Evolutionary conservation across 352 stramenopile species (phyloP).

Genomic region (Phytophthora pisi): DNA sequence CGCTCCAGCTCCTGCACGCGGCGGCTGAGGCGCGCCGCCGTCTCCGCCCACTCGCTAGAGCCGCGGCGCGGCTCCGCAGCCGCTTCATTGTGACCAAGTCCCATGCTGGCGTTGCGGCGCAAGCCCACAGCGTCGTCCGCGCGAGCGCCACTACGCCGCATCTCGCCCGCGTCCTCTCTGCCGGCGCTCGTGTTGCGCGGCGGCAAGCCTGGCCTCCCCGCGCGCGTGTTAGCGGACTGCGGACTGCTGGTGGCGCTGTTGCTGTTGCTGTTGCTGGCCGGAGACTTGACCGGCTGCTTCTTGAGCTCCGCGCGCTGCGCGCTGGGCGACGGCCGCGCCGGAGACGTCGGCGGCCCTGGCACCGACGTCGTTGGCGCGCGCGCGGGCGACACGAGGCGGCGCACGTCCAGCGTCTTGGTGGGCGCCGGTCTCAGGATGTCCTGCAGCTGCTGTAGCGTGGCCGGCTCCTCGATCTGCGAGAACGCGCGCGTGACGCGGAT

Average conservation of each 20-base stretch:
- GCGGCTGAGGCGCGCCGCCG: conserved; percentile 56
- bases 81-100: not conserved
- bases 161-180: conserved; percentile 12
- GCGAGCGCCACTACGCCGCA: conserved; percentile 11
- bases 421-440: conserved; percentile 23
- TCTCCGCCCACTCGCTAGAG: conserved; percentile 57
- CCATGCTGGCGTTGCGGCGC: conserved; percentile 15
- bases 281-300: conserved; percentile 8
- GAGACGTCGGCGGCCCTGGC: not conserved
- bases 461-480: conserved; percentile 66
- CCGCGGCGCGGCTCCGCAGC: conserved; percentile 17
- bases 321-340: conserved; percentile 17
- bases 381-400: conserved; percentile 54
- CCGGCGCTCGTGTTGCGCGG: conserved; percentile 18
- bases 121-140: conserved; percentile 1
- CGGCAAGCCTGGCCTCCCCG: conserved; percentile 5
- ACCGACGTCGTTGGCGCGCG: conserved; percentile 14
- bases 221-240: not conserved
- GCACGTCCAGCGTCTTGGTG: conserved; percentile 69
- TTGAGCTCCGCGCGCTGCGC: not conserved
- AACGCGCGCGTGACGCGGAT: conserved; percentile 59
- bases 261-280: conserved; percentile 10
- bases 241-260: conserved; percentile 23
- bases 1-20: conserved; percentile 70
- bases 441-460: conserved; percentile 41